These are phyloP conservation scores for Gigaspora rosea DNA, from an alignment of 192 early-diverging fungal genomes.

Conservation along the genomic window DNA sequence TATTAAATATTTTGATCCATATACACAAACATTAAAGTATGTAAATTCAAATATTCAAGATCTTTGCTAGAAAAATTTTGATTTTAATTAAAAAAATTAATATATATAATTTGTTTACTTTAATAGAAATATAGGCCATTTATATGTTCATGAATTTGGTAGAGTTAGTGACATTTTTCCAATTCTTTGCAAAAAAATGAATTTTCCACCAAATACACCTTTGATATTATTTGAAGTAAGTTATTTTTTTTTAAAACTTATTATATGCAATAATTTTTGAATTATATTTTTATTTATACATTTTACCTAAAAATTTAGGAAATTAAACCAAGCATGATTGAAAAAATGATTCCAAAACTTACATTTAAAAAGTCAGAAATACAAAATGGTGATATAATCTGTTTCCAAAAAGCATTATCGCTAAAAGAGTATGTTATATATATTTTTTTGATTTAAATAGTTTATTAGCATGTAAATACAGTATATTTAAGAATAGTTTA, in stretches of 20 bases:
- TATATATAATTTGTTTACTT: not conserved
- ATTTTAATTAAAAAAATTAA: not conserved
- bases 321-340: slow-evolving; percentile 93
- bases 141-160: slow-evolving; percentile 51
- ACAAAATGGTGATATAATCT: slow-evolving; percentile 91
- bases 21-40: slow-evolving; percentile 59
- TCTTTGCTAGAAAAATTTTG: not conserved
- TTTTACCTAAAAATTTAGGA: slow-evolving; percentile 54
- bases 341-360: slow-evolving; percentile 60
- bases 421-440: slow-evolving; percentile 47
- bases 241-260: not conserved
- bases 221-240: slow-evolving; percentile 67
- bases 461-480: no score
- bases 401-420: slow-evolving; percentile 33
- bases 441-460: not conserved
- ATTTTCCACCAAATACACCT: slow-evolving; percentile 56
- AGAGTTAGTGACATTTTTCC: slow-evolving; percentile 52
- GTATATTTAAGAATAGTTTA: not conserved
- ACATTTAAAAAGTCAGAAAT: slow-evolving; percentile 81
- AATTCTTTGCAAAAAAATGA: slow-evolving; percentile 45
- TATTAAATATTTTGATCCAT: slow-evolving; percentile 83
- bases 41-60: not conserved
- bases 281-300: not conserved
- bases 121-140: slow-evolving; percentile 54
- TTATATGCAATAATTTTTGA: not conserved